Evolutionary conservation across 108 stramenopile genomes (phyloP).

Genomic region (Skeletonema grethae): DNA sequence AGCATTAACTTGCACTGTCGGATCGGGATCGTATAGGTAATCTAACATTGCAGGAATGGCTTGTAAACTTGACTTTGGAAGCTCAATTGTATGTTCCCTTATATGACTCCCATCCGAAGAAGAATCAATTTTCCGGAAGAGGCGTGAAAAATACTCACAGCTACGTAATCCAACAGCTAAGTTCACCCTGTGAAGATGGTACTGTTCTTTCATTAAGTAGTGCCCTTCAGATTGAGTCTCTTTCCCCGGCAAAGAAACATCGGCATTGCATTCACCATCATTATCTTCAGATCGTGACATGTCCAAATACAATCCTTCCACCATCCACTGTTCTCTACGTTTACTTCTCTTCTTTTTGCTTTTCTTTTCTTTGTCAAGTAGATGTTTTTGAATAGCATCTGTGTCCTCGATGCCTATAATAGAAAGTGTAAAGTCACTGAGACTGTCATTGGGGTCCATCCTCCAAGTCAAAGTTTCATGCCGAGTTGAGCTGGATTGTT

Average conservation of each 20-base stretch:
- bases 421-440: slow-evolving; percentile 53
- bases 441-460: slow-evolving; percentile 54
- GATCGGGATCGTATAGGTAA: slow-evolving; percentile 29
- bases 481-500: background rate
- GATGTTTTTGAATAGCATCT: slow-evolving; percentile 24
- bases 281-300: slow-evolving; percentile 28
- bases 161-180: slow-evolving; percentile 58
- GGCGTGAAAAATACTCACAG: slow-evolving; percentile 56
- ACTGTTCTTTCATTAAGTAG: slow-evolving; percentile 20
- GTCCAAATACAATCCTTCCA: slow-evolving; percentile 45
- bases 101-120: background rate
- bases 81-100: slow-evolving; percentile 28
- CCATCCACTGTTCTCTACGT: slow-evolving; percentile 41
- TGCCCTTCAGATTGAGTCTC: background rate
- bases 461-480: slow-evolving; percentile 46
- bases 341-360: slow-evolving; percentile 6
- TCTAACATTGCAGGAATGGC: slow-evolving; percentile 43
- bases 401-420: slow-evolving; percentile 53
- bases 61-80: slow-evolving; percentile 32
- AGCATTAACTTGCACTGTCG: slow-evolving; percentile 26
- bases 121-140: slow-evolving; percentile 16
- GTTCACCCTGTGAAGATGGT: slow-evolving; percentile 58
- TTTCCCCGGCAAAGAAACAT: background rate
- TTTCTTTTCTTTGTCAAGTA: background rate
- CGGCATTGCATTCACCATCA: slow-evolving; percentile 9